phyloP scores from a whole-genome alignment of 768 basidiomycete species.

The Phlebiopsis gigantea region DNA sequence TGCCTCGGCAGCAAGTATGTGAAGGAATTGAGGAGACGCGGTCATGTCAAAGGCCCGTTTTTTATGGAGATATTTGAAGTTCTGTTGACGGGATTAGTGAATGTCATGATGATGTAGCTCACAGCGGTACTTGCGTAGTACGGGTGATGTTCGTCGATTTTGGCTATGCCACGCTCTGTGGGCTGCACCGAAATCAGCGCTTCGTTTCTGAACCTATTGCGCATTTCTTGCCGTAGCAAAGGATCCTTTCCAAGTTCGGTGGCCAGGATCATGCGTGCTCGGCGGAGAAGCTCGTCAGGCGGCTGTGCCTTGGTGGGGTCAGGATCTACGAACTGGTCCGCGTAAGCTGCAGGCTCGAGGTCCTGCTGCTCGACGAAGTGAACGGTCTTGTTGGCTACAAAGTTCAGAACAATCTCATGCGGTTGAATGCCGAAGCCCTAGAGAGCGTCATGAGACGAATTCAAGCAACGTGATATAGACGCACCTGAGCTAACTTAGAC shows the following conservation, averaged over 20 bases:
- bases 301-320: conserved; percentile 52
- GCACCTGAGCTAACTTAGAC: conserved; percentile 74
- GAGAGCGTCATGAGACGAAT: background rate
- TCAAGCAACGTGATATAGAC: conserved; percentile 18
- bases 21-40: conserved; percentile 74
- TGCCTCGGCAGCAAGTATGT: conserved; percentile 87
- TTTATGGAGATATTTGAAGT: conserved; percentile 88
- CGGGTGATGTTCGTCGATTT: conserved; percentile 70
- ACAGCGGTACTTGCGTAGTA: conserved; percentile 51
- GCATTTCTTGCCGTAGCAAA: conserved; percentile 70
- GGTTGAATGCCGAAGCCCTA: conserved; percentile 84
- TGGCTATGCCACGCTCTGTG: conserved; percentile 78
- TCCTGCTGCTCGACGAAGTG: conserved; percentile 81
- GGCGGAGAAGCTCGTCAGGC: conserved; percentile 63
- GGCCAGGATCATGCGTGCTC: conserved; percentile 77
- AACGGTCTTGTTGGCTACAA: conserved; percentile 51
- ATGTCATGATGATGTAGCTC: background rate
- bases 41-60: conserved; percentile 73
- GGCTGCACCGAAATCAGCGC: conserved; percentile 78
- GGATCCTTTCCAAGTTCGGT: conserved; percentile 95
- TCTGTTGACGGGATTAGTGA: conserved; percentile 38
- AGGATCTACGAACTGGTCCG: conserved; percentile 80
- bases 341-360: conserved; percentile 70
- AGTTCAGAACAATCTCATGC: conserved; percentile 82
- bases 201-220: conserved; percentile 67